These are phyloP conservation scores for Avicennia marina DNA, from an alignment of 257 asterid species.

Conservation along the genomic window DNA sequence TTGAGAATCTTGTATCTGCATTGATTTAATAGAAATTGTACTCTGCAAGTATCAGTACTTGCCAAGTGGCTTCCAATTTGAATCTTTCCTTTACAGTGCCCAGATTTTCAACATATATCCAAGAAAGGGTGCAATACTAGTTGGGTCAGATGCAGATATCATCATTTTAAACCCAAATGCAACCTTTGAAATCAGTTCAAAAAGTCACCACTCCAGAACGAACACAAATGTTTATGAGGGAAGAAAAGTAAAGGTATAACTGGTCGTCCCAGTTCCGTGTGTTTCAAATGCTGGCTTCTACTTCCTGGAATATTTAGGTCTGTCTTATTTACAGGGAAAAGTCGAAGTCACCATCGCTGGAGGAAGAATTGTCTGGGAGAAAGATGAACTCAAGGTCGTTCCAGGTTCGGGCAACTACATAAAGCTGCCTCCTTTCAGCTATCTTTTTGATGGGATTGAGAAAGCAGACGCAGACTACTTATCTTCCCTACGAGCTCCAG, in stretches of 20 bases:
- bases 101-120: conserved; percentile 89
- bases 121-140: conserved; percentile 84
- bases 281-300: neutral
- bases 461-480: conserved; percentile 50
- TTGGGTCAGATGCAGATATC: conserved; percentile 93
- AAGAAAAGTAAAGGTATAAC: conserved; percentile 65
- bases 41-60: too few relatives aligned
- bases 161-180: conserved; percentile 87
- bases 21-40: too few relatives aligned
- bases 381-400: conserved; percentile 52
- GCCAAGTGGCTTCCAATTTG: conserved; percentile 8
- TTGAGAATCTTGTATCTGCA: too few relatives aligned
- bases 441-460: conserved; percentile 70
- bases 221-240: conserved; percentile 95
- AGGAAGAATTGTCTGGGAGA: conserved; percentile 87
- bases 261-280: neutral
- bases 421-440: conserved; percentile 72
- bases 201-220: conserved; percentile 73
- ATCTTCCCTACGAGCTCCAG: conserved; percentile 76
- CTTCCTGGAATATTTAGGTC: neutral
- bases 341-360: conserved; percentile 90
- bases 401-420: conserved; percentile 81
- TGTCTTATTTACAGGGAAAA: conserved; percentile 50
- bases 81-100: conserved; percentile 52
- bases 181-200: conserved; percentile 69